Conservation (phyloP, 1,139 yeast genomes). For the Suhomyces panamericanus region DNA sequence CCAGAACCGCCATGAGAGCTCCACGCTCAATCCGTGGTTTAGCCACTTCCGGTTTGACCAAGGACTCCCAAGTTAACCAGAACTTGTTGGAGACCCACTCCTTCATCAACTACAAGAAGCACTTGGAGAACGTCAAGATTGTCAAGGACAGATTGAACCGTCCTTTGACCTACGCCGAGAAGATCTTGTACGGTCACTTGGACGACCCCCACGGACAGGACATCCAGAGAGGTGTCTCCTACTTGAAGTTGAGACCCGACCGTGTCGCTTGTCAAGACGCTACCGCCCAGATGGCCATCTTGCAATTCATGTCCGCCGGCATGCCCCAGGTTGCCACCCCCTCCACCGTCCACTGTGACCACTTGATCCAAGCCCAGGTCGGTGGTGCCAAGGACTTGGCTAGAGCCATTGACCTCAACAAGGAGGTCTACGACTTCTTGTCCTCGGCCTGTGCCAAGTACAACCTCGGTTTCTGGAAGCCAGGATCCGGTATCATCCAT, state of each 20-base stretch:
- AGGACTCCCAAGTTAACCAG: slow-evolving; percentile 91
- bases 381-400: slow-evolving; percentile 93
- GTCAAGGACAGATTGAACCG: slow-evolving; percentile 86
- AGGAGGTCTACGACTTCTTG: slow-evolving; percentile 96
- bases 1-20: slow-evolving; percentile 36
- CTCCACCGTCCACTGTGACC: slow-evolving; percentile 98
- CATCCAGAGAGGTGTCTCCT: slow-evolving; percentile 93
- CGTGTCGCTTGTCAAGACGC: slow-evolving; percentile 99
- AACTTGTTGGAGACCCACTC: slow-evolving; percentile 87
- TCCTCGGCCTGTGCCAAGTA: slow-evolving; percentile 93
- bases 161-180: slow-evolving; percentile 97
- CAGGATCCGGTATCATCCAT: slow-evolving; percentile 98
- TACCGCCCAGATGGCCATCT: slow-evolving; percentile 98
- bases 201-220: slow-evolving; percentile 95
- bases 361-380: slow-evolving; percentile 95
- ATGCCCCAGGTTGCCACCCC: slow-evolving; percentile 95
- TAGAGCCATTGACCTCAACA: slow-evolving; percentile 90
- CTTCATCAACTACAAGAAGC: slow-evolving; percentile 75
- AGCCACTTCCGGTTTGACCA: slow-evolving; percentile 74
- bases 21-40: slow-evolving; percentile 60
- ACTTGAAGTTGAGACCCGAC: slow-evolving; percentile 96
- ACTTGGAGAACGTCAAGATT: slow-evolving; percentile 79
- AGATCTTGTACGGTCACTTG: slow-evolving; percentile 92
- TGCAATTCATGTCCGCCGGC: slow-evolving; percentile 98
- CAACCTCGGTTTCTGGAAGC: slow-evolving; percentile 99